Base-by-base conservation (phyloP, 306 rosid species). In the Castanea crenata region DNA sequence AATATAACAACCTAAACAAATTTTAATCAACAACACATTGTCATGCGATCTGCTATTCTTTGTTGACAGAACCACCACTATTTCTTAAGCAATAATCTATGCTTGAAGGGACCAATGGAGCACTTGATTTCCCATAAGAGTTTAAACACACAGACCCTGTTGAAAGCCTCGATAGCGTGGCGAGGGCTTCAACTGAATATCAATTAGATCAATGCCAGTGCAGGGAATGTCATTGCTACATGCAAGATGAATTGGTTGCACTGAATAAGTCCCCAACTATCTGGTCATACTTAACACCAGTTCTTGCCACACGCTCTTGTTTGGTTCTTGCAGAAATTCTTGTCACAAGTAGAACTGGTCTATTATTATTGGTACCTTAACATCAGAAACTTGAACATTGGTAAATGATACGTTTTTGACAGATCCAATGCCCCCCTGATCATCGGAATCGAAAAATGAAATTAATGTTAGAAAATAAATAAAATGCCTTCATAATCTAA, bases 321-420 rank as follows among this genome's bases (percentile, higher is more conserved):
- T 41, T 89, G 91, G 88, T 95, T 95, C 90, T 90, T 89, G 96
- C 98, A 91, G 0, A 2, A 61, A n/a, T 78, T 84, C 64, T 91
- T 88, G 88, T 95, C 98, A 83, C 99, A 92, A 92, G 8, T 95
- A 92, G 85, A 82, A 91, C 72, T 95, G 99, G 82, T 95, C 97
- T 84, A 95, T 90, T 84, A 86, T 74, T 6, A 95, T 83, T 8
- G 99, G 99, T 56, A 64, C 82, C 84, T 85, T 88, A n/a, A 92
- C 97, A 56, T 91, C 86, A 11, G 86, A 78, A 3, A 91, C 90
- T 82, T 88, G 91, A 64, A 95, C 83, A 73, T 92, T 91, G 69
- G 95, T 87, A 83, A 95, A 95, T 69, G 97, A 67, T 73, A 95
- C 97, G 79, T 95, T 95, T 81, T 89, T 95, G 65, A 92, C 98